phyloP scores from a whole-genome alignment of 2,329 filamentous ascomycete species.

The Aspergillus sp. region DNA sequence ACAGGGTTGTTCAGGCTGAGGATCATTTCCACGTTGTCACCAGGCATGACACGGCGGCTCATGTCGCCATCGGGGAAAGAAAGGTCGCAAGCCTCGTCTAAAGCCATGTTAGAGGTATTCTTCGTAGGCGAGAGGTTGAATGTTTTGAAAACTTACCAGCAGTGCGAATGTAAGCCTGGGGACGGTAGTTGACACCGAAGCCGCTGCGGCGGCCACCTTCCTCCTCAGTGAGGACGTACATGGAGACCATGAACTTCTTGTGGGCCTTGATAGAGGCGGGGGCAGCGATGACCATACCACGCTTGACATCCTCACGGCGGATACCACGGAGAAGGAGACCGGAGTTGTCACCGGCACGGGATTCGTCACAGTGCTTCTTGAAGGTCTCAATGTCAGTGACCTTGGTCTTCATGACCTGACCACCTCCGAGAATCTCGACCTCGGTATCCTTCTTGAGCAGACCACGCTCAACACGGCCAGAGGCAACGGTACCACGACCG shows the following conservation, averaged over 20 bases:
- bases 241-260: slow-evolving; percentile 88
- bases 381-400: slow-evolving; percentile 99
- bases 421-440: slow-evolving; percentile 90
- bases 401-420: slow-evolving; percentile 89
- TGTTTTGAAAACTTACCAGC: slow-evolving; percentile 63
- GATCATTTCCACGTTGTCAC: slow-evolving; percentile 98
- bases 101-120: slow-evolving; percentile 3
- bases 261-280: slow-evolving; percentile 84
- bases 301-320: slow-evolving; percentile 88
- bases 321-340: slow-evolving; percentile 94
- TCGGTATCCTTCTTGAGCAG: slow-evolving; percentile 89
- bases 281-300: slow-evolving; percentile 90
- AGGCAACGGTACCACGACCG: slow-evolving; percentile 94
- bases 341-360: slow-evolving; percentile 95
- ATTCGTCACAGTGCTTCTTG: slow-evolving; percentile 99
- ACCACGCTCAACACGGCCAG: slow-evolving; percentile 96
- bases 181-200: slow-evolving; percentile 94
- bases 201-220: slow-evolving; percentile 97
- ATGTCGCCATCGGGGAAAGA: slow-evolving; percentile 81
- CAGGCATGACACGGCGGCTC: slow-evolving; percentile 89
- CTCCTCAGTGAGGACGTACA: slow-evolving; percentile 97
- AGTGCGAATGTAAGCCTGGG: slow-evolving; percentile 93
- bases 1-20: slow-evolving; percentile 81
- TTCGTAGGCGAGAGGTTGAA: slow-evolving; percentile 18
- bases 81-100: slow-evolving; percentile 69